A percentile compares a stretch with the other conserved stretches of the same genome.
Evolutionary conservation across 2,329 filamentous ascomycete species (phyloP).

Genomic region (Didymella exigua): DNA sequence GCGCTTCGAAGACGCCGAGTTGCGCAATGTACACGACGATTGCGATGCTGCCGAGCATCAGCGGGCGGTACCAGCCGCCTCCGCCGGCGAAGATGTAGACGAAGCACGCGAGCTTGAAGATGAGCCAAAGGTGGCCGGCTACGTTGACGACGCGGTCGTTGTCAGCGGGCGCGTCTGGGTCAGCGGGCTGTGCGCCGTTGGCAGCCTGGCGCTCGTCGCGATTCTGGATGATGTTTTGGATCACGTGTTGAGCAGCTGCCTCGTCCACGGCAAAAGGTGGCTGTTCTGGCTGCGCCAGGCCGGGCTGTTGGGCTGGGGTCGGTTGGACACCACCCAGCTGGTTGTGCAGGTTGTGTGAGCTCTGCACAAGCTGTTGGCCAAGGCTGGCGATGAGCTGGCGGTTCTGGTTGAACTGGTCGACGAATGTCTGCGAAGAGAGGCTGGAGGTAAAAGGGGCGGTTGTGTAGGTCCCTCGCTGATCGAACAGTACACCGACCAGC

Average conservation of each 20-base stretch:
- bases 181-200: constrained; percentile 9
- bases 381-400: constrained; percentile 40
- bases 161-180: constrained; percentile 22
- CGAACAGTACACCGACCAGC: constrained; percentile 44
- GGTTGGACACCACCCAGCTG: constrained; percentile 28
- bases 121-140: constrained; percentile 59
- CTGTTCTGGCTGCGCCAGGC: constrained; percentile 15
- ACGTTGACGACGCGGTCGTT: constrained; percentile 36
- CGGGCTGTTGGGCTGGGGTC: constrained; percentile 24
- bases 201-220: constrained; percentile 21
- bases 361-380: constrained; percentile 39
- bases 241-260: constrained; percentile 13
- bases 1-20: constrained; percentile 50
- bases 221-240: constrained; percentile 21
- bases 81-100: constrained; percentile 61
- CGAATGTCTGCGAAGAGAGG: constrained; percentile 39
- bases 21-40: constrained; percentile 51
- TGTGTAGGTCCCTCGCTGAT: constrained; percentile 44
- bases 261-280: constrained; percentile 19
- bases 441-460: constrained; percentile 39
- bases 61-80: constrained; percentile 49
- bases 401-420: constrained; percentile 42
- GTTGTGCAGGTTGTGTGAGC: constrained; percentile 20
- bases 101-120: constrained; percentile 63
- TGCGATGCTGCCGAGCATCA: constrained; percentile 50